Evolutionary conservation across 306 rosid genomes (phyloP).

Genomic region (Coriaria nepalensis): DNA sequence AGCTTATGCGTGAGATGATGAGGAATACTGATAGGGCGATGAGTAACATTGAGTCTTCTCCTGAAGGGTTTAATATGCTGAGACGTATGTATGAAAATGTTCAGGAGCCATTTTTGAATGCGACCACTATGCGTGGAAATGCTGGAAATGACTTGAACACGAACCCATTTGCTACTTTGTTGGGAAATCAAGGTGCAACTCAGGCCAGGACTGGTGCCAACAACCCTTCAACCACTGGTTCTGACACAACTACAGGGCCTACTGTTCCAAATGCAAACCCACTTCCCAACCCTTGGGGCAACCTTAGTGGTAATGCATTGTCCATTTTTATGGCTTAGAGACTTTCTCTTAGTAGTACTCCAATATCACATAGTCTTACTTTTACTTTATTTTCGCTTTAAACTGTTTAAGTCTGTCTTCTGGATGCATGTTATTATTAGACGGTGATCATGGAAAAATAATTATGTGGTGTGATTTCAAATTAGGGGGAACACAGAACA

Average conservation of each 20-base stretch:
- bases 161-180: slow-evolving; percentile 52
- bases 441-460: no score
- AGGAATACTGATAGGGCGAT: slow-evolving; percentile 59
- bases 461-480: neutral
- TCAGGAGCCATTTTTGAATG: slow-evolving; percentile 56
- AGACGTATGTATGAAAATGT: slow-evolving; percentile 63
- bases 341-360: neutral
- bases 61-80: slow-evolving; percentile 63
- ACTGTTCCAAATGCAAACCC: slow-evolving; percentile 52
- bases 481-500: slow-evolving; percentile 38
- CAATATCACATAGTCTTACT: no score
- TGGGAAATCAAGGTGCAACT: slow-evolving; percentile 39
- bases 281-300: slow-evolving; percentile 58
- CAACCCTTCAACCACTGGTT: slow-evolving; percentile 33
- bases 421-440: no score
- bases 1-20: slow-evolving; percentile 69
- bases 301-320: slow-evolving; percentile 14
- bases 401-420: no score
- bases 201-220: slow-evolving; percentile 32
- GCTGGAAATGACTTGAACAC: slow-evolving; percentile 30
- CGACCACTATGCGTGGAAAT: slow-evolving; percentile 44
- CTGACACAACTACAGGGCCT: slow-evolving; percentile 28
- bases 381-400: no score
- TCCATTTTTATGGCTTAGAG: neutral
- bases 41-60: slow-evolving; percentile 60